Percentiles rank a stretch among this genome's conserved stretches.
These are phyloP conservation scores for Scutellaria minor DNA, from an alignment of 257 asterid genomes.

Conservation along the genomic window DNA sequence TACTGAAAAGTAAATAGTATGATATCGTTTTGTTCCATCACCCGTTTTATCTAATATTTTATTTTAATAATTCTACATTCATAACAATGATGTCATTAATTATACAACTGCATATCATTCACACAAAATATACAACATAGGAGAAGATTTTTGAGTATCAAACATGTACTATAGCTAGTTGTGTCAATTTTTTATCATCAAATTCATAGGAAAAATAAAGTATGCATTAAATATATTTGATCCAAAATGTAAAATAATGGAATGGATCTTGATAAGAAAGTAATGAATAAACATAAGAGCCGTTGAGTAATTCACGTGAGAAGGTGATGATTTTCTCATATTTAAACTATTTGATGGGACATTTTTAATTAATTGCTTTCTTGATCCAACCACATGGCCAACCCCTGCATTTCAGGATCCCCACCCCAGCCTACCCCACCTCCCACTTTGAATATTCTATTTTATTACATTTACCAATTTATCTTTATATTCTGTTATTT, in stretches of 20 bases:
- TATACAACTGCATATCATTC: too few species aligned
- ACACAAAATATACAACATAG: too few species aligned
- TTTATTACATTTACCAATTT: background rate
- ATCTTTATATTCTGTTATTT: too few species aligned
- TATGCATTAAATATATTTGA: background rate
- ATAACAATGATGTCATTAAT: too few species aligned
- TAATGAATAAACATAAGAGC: slow-evolving; percentile 19
- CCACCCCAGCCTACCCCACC: slow-evolving; percentile 7
- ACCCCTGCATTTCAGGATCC: slow-evolving; percentile 33
- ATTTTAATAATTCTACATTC: too few species aligned
- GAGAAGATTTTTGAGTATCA: too few species aligned
- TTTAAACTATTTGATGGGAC: slow-evolving; percentile 7
- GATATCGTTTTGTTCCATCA: too few species aligned
- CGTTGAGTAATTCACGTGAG: slow-evolving; percentile 45
- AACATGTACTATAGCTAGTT: too few species aligned
- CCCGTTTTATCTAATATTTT: too few species aligned
- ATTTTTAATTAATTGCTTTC: slow-evolving; percentile 7
- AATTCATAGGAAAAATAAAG: background rate
- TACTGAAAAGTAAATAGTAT: too few species aligned
- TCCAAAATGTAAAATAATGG: background rate
- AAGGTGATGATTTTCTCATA: slow-evolving; percentile 21
- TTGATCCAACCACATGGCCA: slow-evolving; percentile 42
- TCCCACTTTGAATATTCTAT: background rate
- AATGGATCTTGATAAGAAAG: slow-evolving; percentile 24
- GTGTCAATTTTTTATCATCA: too few species aligned